Evolutionary conservation across 2,329 filamentous ascomycete species (phyloP), one percentile per base, ranked within the genome.

Genomic region (Elsinoe batatas): DNA sequence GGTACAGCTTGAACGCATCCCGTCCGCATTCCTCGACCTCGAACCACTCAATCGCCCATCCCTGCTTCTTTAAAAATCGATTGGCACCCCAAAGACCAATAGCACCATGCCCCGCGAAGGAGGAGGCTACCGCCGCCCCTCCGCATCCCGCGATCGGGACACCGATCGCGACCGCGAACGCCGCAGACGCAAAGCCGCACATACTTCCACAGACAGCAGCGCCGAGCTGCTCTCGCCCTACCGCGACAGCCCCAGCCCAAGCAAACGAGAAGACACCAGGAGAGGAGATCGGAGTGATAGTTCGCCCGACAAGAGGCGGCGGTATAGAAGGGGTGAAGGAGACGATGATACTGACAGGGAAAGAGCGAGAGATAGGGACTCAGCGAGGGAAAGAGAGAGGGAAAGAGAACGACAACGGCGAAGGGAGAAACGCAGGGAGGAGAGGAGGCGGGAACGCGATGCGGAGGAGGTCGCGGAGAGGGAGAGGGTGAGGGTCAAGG

Each of bases 241-340:
- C 17, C 38, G 53, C 7, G 53, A 55, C 13, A 46, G 37, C 10
- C 53, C 53, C 20, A 55, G 53, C 20, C 53, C 53, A 3, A 42
- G 37, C 12, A 55, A 55, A 30, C 36, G 36, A 17, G 5, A 38
- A 12, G 36, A n/a, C 36, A 8, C 26, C 26, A 8, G 26, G 7
- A 55, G 37, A 33, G 54, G 70, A 63, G 61, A 61, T 57, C 59
- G 63, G 30, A 51, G 57, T 12, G 63, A 65, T 43, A 56, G 61
- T 12, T 33, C 26, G 3, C 44, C 44, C 37, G 73, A 74, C 44
- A 66, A 69, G 7, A 66, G 74, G 55, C 11, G 47, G n/a, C 18
- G 44, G 26, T 49, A 49, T 20, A 37, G 47, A 17, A 51, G 47
- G 18, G 47, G 18, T 8, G 32, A 53, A 30, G 57, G 18, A 61